Base-by-base conservation (phyloP, 2,329 filamentous ascomycete genomes). In the Fusarium staphyleae region DNA sequence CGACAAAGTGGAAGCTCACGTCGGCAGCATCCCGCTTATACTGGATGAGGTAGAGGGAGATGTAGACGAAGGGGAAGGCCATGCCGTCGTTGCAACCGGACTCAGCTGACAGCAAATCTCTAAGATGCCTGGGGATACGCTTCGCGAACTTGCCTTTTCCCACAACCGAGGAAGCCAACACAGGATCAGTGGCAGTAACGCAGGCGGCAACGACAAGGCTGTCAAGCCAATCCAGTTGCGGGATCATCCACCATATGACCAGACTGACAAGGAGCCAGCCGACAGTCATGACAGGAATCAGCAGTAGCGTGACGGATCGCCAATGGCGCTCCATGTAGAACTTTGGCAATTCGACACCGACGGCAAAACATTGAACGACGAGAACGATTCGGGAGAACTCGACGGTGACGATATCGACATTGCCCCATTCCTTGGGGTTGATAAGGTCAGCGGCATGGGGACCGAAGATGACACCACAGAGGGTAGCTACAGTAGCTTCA, bases 81-180 rank as follows among this genome's bases (percentile, higher is more conserved):
- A 99, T 99, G 75, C 95, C 95, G 73, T 99, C 95, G 81, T 99
- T 99, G 77, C 95, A 99, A 24, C 95, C 95, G 7, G 95, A 99
- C 76, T 99, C 95, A 50, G 93, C 93, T 4, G 95, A 99, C 11
- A 99, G 80, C 44, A 99, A 72, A 76, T 99, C 95, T 81, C 95
- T 85, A 77, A 99, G 78, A 86, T 99, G 95, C 79, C 97, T 98
- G 16, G 95, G 95, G 4, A 99, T 92, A 59, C 95, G 87, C 77
- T 96, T 96, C 29, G 95, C 93, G 69, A 99, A 99, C 75, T 99
- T 99, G 68, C 95, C 95, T 78, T 98, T 99, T 72, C 95, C 95
- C 45, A 99, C 95, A 48, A 99, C 95, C 13, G 95, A 99, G 12
- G 95, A 98, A 22, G 95, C 95, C 69, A 99, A 78, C 63, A 99